Evolutionary conservation across 257 asterid genomes (phyloP), one percentile per base, ranked within the genome.

Genomic region (Orobanche coerulescens): DNA sequence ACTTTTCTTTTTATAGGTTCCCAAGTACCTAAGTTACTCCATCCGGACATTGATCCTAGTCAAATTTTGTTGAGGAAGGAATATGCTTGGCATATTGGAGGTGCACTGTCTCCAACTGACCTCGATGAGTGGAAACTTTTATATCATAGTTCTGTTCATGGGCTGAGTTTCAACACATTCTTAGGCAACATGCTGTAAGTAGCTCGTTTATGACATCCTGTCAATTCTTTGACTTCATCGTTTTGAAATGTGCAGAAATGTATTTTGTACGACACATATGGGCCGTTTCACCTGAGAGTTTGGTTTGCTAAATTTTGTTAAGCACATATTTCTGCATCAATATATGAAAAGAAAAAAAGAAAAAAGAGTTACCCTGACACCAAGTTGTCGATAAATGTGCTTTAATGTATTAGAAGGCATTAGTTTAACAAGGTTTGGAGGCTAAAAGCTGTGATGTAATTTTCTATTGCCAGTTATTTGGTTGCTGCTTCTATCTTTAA

Each of bases 71-170:
- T 92, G 65, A 84, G 78, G 73, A 80, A 80, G 71, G 95, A 82
- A 81, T 84, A 86, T 72, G 95, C 95, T 67, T 92, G 98, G 97
- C 84, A 78, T 72, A 81, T 92, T 62, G 89, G 91, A 33, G 98
- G 95, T 48, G 95, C 94, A 42, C 76, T 92, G 64, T 72, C 87
- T 52, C 78, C 72, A 19, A 60, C 62, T 13, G 95, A 84, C 55
- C 75, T 80, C 52, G 82, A 77, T 23, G 95, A 86, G 65, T 92
- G 98, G 98, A 82, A 79, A 70, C 97, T 92, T 67, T 66, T 84
- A 66, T 92, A 88, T 71, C 97, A 92, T 62, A 88, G 98, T 76
- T 52, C 80, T 23, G 56, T 84, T 48, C 88, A 88, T 68, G 98
- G 96, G 39, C 76, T 70, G 65, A 92, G 98, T 69, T 92, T 84